These are phyloP conservation scores for Xanthoceras sorbifolium DNA, from an alignment of 345 rosid species.

Conservation along the genomic window DNA sequence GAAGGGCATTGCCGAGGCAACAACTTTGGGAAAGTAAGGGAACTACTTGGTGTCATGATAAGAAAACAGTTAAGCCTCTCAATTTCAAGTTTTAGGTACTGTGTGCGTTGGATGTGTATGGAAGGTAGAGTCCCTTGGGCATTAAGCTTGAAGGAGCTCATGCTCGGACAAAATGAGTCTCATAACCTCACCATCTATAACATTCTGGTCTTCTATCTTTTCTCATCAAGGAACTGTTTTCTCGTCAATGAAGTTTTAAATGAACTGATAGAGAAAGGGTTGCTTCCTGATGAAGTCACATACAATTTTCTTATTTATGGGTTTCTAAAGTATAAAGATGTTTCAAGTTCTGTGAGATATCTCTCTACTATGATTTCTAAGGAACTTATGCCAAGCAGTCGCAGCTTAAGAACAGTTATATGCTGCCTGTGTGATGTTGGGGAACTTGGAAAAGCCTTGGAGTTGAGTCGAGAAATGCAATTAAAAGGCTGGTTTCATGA, in stretches of 20 bases:
- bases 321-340: slow-evolving; percentile 47
- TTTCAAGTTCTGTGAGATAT: slow-evolving; percentile 40
- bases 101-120: slow-evolving; percentile 51
- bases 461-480: slow-evolving; percentile 60
- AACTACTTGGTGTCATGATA: slow-evolving; percentile 46
- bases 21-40: slow-evolving; percentile 42
- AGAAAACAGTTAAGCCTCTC: slow-evolving; percentile 48
- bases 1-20: slow-evolving; percentile 51
- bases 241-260: slow-evolving; percentile 42
- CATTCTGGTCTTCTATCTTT: slow-evolving; percentile 56
- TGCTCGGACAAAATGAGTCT: slow-evolving; percentile 40
- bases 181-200: slow-evolving; percentile 43
- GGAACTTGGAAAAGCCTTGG: slow-evolving; percentile 45
- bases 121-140: slow-evolving; percentile 42
- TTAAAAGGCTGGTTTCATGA: slow-evolving; percentile 46
- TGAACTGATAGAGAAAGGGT: slow-evolving; percentile 47
- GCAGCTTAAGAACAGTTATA: slow-evolving; percentile 54
- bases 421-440: slow-evolving; percentile 45
- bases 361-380: slow-evolving; percentile 60
- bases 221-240: slow-evolving; percentile 39
- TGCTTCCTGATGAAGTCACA: slow-evolving; percentile 51
- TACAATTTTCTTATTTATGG: slow-evolving; percentile 72
- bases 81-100: slow-evolving; percentile 48
- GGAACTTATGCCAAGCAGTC: slow-evolving; percentile 54
- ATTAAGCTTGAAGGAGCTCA: slow-evolving; percentile 49